Conservation (phyloP, 1,139 yeast genomes). For the Blastobotrys serpentis region DNA sequence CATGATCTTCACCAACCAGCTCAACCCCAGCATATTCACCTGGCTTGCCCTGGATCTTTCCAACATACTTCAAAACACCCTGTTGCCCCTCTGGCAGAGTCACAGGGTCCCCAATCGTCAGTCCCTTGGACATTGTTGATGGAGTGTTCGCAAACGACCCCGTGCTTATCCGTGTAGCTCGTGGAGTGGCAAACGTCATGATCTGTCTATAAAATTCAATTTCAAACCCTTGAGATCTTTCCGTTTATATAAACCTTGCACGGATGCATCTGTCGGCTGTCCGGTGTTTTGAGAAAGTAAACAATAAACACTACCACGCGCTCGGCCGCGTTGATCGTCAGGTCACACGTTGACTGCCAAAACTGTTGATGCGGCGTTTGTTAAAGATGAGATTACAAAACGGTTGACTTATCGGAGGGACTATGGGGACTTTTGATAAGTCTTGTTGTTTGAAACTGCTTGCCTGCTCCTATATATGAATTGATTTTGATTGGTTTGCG, state of each 20-base stretch:
- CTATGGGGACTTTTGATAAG: too few relatives aligned
- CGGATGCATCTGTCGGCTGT: background rate
- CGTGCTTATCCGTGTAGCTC: constrained; percentile 14
- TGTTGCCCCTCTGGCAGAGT: constrained; percentile 42
- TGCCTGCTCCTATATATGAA: too few relatives aligned
- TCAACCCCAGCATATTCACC: constrained; percentile 93
- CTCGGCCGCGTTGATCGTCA: background rate
- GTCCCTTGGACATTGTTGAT: constrained; percentile 15
- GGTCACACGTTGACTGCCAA: too few relatives aligned
- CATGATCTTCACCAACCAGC: constrained; percentile 59
- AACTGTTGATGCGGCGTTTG: too few relatives aligned
- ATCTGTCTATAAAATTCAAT: too few relatives aligned
- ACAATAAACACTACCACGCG: background rate
- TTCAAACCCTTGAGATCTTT: too few relatives aligned
- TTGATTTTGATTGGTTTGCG: too few relatives aligned
- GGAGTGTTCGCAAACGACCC: background rate
- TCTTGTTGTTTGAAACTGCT: too few relatives aligned
- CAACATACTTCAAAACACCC: constrained; percentile 71
- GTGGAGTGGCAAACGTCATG: constrained; percentile 17
- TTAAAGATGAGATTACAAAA: too few relatives aligned
- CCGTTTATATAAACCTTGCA: too few relatives aligned
- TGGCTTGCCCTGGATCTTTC: constrained; percentile 67
- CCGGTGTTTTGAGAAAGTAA: background rate
- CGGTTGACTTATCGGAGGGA: too few relatives aligned
- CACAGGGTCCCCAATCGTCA: constrained; percentile 42